Percentiles rank a stretch among this genome's conserved stretches.
Evolutionary conservation across 306 rosid species (phyloP).

Genomic region (Cyamopsis tetragonoloba): DNA sequence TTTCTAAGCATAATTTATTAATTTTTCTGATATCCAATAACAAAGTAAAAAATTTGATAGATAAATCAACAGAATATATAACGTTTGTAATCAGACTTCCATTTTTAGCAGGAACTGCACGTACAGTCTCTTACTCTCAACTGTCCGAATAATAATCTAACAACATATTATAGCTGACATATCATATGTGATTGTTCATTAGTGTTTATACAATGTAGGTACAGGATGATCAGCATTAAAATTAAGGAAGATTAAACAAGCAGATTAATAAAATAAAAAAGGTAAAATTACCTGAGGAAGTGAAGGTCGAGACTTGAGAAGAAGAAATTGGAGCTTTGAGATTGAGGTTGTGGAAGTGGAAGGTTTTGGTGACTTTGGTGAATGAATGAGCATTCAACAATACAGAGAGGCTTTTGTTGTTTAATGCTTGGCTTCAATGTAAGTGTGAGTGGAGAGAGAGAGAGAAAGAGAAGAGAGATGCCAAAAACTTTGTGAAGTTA

Average conservation of each 20-base stretch:
- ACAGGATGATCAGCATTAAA: slow-evolving; percentile 7
- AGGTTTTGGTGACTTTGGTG: slow-evolving; percentile 31
- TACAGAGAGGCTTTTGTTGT: slow-evolving; percentile 27
- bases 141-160: no score
- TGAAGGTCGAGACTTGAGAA: neutral
- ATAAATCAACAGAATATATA: no score
- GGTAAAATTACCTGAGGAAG: neutral
- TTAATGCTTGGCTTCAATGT: slow-evolving; percentile 43
- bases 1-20: neutral
- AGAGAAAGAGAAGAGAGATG: neutral
- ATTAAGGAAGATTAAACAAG: neutral
- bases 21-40: neutral
- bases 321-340: neutral
- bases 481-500: neutral
- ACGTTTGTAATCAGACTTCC: no score
- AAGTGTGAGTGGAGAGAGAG: neutral
- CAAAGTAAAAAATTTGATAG: neutral
- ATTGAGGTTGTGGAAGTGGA: slow-evolving; percentile 25
- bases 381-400: slow-evolving; percentile 45
- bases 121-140: no score
- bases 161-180: no score
- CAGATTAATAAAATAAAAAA: neutral
- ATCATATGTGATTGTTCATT: no score
- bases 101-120: no score
- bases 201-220: no score